A percentile compares a stretch with the other conserved stretches of the same genome.
Evolutionary conservation across 208 protist genomes (phyloP).

Genomic region (Trichomonas tenax): DNA sequence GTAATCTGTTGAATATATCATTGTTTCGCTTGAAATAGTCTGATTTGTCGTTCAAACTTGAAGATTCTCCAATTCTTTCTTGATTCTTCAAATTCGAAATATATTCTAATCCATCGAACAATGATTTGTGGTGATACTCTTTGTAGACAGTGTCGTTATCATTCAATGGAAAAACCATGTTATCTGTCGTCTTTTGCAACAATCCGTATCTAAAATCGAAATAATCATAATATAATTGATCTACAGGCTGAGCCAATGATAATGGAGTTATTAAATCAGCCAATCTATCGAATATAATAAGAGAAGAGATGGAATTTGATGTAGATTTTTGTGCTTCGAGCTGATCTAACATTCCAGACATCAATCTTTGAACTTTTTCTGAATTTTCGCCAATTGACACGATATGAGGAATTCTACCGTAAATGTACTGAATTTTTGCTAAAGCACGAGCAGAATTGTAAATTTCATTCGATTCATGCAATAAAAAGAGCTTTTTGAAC

Average conservation of each 20-base stretch:
- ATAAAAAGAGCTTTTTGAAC: background rate
- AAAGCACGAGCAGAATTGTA: background rate
- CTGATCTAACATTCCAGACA: background rate
- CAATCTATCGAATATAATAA: background rate
- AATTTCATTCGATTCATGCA: background rate
- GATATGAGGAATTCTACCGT: background rate
- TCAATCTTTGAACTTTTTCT: background rate
- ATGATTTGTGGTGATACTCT: background rate
- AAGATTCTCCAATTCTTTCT: background rate
- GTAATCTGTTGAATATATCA: background rate
- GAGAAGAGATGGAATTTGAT: background rate
- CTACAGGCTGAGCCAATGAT: background rate
- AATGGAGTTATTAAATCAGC: background rate
- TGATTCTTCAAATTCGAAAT: background rate
- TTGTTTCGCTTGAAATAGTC: background rate
- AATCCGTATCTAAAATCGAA: background rate
- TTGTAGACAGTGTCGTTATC: background rate
- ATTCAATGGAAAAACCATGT: background rate
- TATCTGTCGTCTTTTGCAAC: background rate
- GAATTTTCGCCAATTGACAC: background rate
- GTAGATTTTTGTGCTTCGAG: background rate
- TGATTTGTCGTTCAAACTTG: background rate
- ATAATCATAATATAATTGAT: background rate
- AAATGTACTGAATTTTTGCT: background rate
- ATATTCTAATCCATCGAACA: background rate